Base-by-base conservation (phyloP, 1,284 basidiomycete species). In the Amylostereum areolatum region DNA sequence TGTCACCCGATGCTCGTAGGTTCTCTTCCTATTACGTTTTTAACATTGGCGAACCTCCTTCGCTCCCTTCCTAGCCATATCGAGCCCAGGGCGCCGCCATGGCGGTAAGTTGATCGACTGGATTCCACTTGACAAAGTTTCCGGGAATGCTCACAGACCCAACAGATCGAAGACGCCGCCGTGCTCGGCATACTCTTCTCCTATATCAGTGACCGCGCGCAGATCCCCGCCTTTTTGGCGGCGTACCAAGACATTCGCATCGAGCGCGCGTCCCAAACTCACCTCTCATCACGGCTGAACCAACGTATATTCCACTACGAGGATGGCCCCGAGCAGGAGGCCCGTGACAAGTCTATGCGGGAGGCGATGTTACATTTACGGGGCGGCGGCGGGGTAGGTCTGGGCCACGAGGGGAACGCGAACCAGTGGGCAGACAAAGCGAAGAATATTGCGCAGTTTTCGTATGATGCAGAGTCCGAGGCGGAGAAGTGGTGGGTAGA, bases 181-280 rank as follows among this genome's bases (percentile, higher is more conserved):
- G 74, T 75, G 0, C 64, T 81, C 36, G 76, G 75, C 3, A 66
- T 59, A 28, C 64, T 79, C 9, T 75, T 80, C 48, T 69, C 74
- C 6, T 62, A 69, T 12, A 66, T 79, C 8, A 63, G 66, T 11
- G 55, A 67, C 46, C 64, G 59, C 33, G 55, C 62, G 4, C 70
- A 78, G 44, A 64, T 80, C 4, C 52, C 68, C 4, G 67, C 71
- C 42, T 56, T 80, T n/a, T 64, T 79, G 28, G 62, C 59, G 3
- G 75, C 72, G 3, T 79, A 74, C 52, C 74, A 80, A 50, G 72
- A 76, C 30, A 63, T 78, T 46, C 67, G 77, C 28, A 69, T 74
- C 47, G 62, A 70, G 1, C 71, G 75, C 25, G 71, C 67, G 27
- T 61, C 65, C 2, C 54, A 58, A 7, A 67, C 69, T 2, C 67